phyloP scores from a whole-genome alignment of 2,329 filamentous ascomycete species.

The Didymella keratinophila region DNA sequence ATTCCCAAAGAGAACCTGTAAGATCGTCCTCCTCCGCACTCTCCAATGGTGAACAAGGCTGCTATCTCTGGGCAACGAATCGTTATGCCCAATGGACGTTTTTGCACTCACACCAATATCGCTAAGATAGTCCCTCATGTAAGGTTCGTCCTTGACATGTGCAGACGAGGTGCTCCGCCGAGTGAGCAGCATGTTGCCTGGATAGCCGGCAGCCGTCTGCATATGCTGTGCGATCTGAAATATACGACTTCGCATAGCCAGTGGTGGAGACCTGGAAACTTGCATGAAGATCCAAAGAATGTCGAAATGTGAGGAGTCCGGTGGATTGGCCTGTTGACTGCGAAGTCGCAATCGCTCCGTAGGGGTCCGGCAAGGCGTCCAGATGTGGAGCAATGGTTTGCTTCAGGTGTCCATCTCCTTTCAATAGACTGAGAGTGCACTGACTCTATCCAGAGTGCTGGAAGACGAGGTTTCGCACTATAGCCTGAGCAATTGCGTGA shows the following conservation, averaged over 20 bases:
- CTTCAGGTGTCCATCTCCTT: conserved; percentile 22
- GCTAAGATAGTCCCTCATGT: conserved; percentile 12
- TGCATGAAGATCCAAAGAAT: conserved; percentile 12
- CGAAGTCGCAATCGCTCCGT: conserved; percentile 5
- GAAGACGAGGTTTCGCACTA: conserved; percentile 6
- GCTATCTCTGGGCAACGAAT: background rate
- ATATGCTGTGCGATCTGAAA: conserved; percentile 5
- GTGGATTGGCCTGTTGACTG: conserved; percentile 8
- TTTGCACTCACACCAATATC: conserved; percentile 5
- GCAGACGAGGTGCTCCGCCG: conserved; percentile 8
- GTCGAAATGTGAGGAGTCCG: conserved; percentile 14
- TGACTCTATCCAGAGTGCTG: conserved; percentile 14
- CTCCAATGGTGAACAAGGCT: background rate
- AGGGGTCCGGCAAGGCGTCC: conserved; percentile 11
- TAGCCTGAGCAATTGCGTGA: conserved; percentile 5
- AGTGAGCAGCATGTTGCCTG: conserved; percentile 10
- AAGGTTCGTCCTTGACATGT: conserved; percentile 11
- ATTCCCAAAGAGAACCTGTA: background rate
- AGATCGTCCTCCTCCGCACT: conserved; percentile 1
- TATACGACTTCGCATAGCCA: conserved; percentile 3
- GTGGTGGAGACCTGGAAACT: conserved; percentile 8
- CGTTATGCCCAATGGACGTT: background rate
- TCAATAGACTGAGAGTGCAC: conserved; percentile 18
- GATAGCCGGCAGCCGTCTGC: conserved; percentile 4
- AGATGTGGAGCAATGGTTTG: conserved; percentile 18